Conservation (phyloP, 1,284 basidiomycete species). For the Pyrrhoderma noxium region DNA sequence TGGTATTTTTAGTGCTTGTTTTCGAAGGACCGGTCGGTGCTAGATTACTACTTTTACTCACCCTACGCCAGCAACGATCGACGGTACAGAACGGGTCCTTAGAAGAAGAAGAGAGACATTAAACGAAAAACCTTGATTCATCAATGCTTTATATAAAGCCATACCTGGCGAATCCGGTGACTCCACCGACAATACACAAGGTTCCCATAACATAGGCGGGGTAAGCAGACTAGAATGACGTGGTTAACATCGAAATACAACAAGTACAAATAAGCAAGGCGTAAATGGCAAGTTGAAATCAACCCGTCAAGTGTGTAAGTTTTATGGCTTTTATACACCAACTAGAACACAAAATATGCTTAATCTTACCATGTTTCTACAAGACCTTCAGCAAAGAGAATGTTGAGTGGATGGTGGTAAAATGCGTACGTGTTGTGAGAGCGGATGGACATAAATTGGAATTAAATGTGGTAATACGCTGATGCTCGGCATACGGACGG, state of each 20-base stretch:
- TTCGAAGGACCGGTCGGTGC: too few relatives aligned
- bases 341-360: background rate
- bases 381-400: too few relatives aligned
- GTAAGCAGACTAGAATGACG: slow-evolving; percentile 57
- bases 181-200: slow-evolving; percentile 70
- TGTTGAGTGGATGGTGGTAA: too few relatives aligned
- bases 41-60: slow-evolving; percentile 27
- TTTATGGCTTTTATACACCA: too few relatives aligned
- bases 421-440: too few relatives aligned
- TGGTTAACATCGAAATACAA: background rate
- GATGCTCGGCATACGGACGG: too few relatives aligned
- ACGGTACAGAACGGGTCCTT: slow-evolving; percentile 65
- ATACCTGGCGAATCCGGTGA: slow-evolving; percentile 64
- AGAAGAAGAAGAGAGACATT: background rate
- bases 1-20: background rate
- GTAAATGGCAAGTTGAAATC: too few relatives aligned
- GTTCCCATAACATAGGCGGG: slow-evolving; percentile 75
- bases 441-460: too few relatives aligned
- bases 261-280: too few relatives aligned
- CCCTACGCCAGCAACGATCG: slow-evolving; percentile 75
- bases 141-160: slow-evolving; percentile 24
- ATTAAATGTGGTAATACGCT: too few relatives aligned
- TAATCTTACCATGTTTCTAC: too few relatives aligned
- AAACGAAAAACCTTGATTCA: background rate
- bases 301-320: too few relatives aligned